Evolutionary conservation across 1,284 basidiomycete species (phyloP).

Genomic region (Entoloma clypeatum): DNA sequence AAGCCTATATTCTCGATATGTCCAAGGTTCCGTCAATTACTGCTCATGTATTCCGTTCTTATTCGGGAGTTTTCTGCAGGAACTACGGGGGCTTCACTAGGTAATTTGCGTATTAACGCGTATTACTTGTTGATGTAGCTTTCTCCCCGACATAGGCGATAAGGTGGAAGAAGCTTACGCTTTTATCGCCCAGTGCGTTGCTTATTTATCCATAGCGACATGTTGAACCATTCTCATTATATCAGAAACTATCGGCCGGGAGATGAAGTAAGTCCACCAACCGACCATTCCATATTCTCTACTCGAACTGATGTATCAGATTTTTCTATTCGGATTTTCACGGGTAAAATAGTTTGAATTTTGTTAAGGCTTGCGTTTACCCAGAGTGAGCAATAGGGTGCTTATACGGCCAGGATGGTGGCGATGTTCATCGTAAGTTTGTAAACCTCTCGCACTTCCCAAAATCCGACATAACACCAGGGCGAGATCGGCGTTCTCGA

Average conservation of each 20-base stretch:
- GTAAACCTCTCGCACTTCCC: conserved; percentile 1
- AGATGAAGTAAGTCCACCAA: conserved; percentile 50
- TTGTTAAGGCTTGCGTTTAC: conserved; percentile 6
- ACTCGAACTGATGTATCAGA: conserved; percentile 30
- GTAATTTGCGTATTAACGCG: conserved; percentile 28
- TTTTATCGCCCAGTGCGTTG: conserved; percentile 66
- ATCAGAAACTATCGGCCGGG: conserved; percentile 64
- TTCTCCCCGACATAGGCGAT: conserved; percentile 38
- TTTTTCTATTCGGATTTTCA: conserved; percentile 75
- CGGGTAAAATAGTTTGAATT: conserved; percentile 35
- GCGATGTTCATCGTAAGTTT: conserved; percentile 59
- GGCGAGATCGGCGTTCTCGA: conserved; percentile 63
- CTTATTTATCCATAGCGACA: not conserved
- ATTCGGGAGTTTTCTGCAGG: conserved; percentile 34
- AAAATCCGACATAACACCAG: conserved; percentile 28
- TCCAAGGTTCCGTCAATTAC: conserved; percentile 37
- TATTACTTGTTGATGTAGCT: conserved; percentile 6
- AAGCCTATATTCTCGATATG: conserved; percentile 52
- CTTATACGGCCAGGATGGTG: conserved; percentile 70
- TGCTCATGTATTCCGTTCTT: not conserved
- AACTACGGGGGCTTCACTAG: conserved; percentile 54
- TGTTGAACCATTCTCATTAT: not conserved
- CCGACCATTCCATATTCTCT: not conserved
- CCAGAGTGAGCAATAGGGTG: conserved; percentile 40
- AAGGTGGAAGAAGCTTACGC: conserved; percentile 73